A percentile compares a stretch with the other conserved stretches of the same genome.
phyloP scores from a whole-genome alignment of 495 filamentous ascomycete genomes.

The Xylaria longipes region DNA sequence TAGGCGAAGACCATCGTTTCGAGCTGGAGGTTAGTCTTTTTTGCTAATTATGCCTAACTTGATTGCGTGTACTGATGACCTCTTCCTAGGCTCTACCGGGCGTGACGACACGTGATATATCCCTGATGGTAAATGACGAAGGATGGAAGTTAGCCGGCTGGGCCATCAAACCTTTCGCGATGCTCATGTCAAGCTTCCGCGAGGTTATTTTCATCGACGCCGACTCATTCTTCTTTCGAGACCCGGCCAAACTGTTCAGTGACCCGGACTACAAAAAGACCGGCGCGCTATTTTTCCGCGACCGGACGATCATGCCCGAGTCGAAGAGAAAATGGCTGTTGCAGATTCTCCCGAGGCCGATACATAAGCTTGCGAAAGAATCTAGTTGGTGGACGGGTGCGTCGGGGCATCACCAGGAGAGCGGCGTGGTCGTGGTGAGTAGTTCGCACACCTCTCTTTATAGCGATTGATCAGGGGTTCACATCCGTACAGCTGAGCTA shows the following conservation, averaged over 20 bases:
- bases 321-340: conserved; percentile 38
- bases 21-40: conserved; percentile 24
- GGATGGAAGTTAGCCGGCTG: conserved; percentile 31
- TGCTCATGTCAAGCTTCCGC: conserved; percentile 39
- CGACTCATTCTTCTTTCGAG: conserved; percentile 41
- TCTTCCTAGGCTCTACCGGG: conserved; percentile 18
- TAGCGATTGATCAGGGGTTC: neutral
- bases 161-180: conserved; percentile 44
- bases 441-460: neutral
- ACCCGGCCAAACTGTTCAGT: conserved; percentile 34
- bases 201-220: conserved; percentile 44
- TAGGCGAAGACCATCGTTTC: conserved; percentile 32
- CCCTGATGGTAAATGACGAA: conserved; percentile 23
- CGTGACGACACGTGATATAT: conserved; percentile 28
- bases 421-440: conserved; percentile 39
- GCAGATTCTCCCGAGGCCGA: conserved; percentile 35
- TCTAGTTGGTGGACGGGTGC: conserved; percentile 37
- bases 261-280: conserved; percentile 37
- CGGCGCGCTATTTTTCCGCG: conserved; percentile 50
- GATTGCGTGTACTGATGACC: conserved; percentile 1
- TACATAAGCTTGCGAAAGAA: conserved; percentile 31
- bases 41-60: neutral
- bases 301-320: conserved; percentile 43
- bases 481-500: neutral
- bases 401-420: conserved; percentile 41